Base-by-base conservation (phyloP, 495 filamentous ascomycete species). In the Penicillium ochrochloron region DNA sequence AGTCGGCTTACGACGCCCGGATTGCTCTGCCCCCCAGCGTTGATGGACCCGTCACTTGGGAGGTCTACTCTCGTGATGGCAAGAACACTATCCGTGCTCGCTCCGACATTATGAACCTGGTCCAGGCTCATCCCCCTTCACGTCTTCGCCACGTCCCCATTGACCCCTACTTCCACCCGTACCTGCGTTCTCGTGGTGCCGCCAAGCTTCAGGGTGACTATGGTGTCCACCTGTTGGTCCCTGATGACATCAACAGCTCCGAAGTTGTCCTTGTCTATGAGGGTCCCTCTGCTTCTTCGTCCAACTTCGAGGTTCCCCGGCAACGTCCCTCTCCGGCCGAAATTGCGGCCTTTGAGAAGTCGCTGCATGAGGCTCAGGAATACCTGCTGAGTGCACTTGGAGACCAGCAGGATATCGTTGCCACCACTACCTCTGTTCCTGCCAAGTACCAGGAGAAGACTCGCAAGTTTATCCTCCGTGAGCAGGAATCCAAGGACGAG, bases 261-360 rank as follows among this genome's bases (percentile, higher is more conserved):
- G 86, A 92, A n/a, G 80, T 97, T 23, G 82, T 96, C 39, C 83
- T 97, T 33, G 90, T 97, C 11, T 97, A 92, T 68, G 94, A 97
- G 73, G 93, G 90, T 23, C 77, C 83, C 2, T 77, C 79, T 23
- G 79, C 84, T 34, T 74, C 80, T 0, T 80, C 80, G 14, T 70
- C 86, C 27, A 76, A 82, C 9, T 94, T 92, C 67, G 80, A 92
- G 68, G 75, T 96, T 52, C 90, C 94, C 5, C 79, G 82, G 39
- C 83, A 84, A 62, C 84, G 83, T 25, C 88, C 88, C 27, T 84
- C 82, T 19, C 72, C 84, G 21, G 74, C 80, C 19, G 90, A 93
- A 41, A 72, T 90, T 23, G 76, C 83, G 29, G 77, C 80, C 21
- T 95, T 92, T 69, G 82, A 93, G 73, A 83, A 87, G 73, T 82